A percentile compares a stretch with the other conserved stretches of the same genome.
Evolutionary conservation across 2,329 filamentous ascomycete genomes (phyloP).

Genomic region (Aspergillus hiratsukae): DNA sequence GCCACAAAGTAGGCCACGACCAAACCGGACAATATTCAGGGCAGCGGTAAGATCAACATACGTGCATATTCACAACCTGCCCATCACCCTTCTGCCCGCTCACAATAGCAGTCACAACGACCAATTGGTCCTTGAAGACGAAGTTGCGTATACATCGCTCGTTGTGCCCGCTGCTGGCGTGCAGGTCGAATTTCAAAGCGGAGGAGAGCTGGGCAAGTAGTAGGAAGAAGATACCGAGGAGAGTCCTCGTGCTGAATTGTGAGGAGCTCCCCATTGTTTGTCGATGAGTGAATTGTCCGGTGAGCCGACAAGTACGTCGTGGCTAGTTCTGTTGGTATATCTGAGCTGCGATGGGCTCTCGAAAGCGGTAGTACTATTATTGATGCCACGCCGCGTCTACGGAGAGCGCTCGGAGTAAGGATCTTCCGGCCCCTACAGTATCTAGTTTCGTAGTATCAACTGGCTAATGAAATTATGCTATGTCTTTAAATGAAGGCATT

Average conservation of each 20-base stretch:
- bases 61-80: constrained; percentile 89
- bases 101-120: constrained; percentile 88
- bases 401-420: constrained; percentile 23
- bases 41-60: constrained; percentile 38
- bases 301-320: constrained; percentile 9
- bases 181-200: constrained; percentile 91
- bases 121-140: constrained; percentile 82
- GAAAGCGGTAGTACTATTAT: constrained; percentile 24
- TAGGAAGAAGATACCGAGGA: constrained; percentile 30
- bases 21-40: not conserved
- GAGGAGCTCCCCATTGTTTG: constrained; percentile 31
- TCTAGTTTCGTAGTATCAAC: not conserved
- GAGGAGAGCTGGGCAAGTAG: constrained; percentile 38
- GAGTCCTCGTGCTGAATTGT: constrained; percentile 26
- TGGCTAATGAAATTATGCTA: not conserved
- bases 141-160: constrained; percentile 97
- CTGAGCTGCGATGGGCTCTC: constrained; percentile 11
- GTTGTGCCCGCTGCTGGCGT: constrained; percentile 61
- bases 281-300: constrained; percentile 12
- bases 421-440: constrained; percentile 23
- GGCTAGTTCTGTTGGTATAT: constrained; percentile 2
- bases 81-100: constrained; percentile 86
- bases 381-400: constrained; percentile 35
- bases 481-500: not conserved
- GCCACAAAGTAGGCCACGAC: constrained; percentile 7